Base-by-base conservation (phyloP, 805 yeast genomes). In the Tetrapisispora fleetii region DNA sequence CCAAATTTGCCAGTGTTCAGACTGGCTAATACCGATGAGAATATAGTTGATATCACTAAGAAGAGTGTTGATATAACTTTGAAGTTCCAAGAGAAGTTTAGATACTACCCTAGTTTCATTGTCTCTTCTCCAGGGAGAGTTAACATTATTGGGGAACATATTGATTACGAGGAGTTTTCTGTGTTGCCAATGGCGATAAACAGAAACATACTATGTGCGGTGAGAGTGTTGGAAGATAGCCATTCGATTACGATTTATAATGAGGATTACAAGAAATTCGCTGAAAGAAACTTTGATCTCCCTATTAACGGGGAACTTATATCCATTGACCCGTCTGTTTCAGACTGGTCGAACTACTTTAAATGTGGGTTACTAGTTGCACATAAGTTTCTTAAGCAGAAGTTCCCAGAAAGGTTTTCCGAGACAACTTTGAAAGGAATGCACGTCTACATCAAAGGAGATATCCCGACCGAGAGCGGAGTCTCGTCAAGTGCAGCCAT, bases 41-140 rank as follows among this genome's bases (percentile, higher is more conserved):
- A 33, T 3, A 18, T 37, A 3, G 16, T 13, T 3, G 30, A 19
- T n/a, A 46, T 36, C n/a, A 40, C 33, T 37, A 27, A 37, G 10
- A 54, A 48, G 43, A 52, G 56, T 46, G 47, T 51, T 35, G 42
- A 46, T 17, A 42, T 57, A 16, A 37, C 44, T 30, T 44, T 47
- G 17, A 48, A 49, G 27, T 57, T 57, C 49, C 52, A 50, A 48
- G 28, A 51, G 9, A 44, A 52, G 2, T 76, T 70, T 53, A 71
- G 64, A 46, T 54, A 54, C 17, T 57, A 57, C 24, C 57, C 60
- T 4, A 73, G 71, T 33, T 74, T 80, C 57, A 63, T 78, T 37
- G 67, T 80, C 21, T 70, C 88, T 45, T 77, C 85, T 16, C 89
- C 90, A n/a, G 89, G 89, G 32, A 68, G 90, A 55, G 89, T 83